Conservation (phyloP, 1,284 basidiomycete genomes). For the Rhodotorula sp. region DNA sequence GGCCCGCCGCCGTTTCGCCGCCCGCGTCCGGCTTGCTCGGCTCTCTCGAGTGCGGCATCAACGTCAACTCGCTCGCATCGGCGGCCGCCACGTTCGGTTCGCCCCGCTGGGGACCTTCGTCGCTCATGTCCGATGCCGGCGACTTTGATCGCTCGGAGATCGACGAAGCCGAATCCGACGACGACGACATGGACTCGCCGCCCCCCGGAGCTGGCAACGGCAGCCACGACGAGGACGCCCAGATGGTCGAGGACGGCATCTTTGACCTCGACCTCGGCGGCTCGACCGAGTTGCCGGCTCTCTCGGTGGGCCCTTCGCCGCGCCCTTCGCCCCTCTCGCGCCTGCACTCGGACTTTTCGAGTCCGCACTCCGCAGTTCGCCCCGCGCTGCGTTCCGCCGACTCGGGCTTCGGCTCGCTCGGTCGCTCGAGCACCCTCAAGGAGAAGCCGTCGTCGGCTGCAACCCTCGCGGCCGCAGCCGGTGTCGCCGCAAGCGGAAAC, state of each 20-base stretch:
- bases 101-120: conserved; percentile 34
- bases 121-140: conserved; percentile 31
- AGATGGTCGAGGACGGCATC: conserved; percentile 35
- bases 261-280: conserved; percentile 38
- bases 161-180: conserved; percentile 39
- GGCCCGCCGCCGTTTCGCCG: conserved; percentile 58
- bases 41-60: conserved; percentile 49
- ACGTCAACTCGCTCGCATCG: conserved; percentile 40
- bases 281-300: conserved; percentile 17
- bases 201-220: conserved; percentile 7
- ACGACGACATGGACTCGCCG: conserved; percentile 35
- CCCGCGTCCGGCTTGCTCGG: conserved; percentile 52
- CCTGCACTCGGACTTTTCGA: neutral
- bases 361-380: neutral
- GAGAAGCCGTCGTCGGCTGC: neutral
- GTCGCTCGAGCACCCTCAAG: neutral
- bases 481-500: neutral
- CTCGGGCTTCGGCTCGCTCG: conserved; percentile 20
- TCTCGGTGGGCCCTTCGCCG: conserved; percentile 1
- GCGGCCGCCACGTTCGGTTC: conserved; percentile 20
- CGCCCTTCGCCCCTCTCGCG: neutral
- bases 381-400: conserved; percentile 20
- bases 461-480: neutral
- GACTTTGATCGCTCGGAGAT: conserved; percentile 16
- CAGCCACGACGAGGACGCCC: conserved; percentile 26